Conservation (phyloP, 2,329 filamentous ascomycete species). For the Penicillium brasilianum region DNA sequence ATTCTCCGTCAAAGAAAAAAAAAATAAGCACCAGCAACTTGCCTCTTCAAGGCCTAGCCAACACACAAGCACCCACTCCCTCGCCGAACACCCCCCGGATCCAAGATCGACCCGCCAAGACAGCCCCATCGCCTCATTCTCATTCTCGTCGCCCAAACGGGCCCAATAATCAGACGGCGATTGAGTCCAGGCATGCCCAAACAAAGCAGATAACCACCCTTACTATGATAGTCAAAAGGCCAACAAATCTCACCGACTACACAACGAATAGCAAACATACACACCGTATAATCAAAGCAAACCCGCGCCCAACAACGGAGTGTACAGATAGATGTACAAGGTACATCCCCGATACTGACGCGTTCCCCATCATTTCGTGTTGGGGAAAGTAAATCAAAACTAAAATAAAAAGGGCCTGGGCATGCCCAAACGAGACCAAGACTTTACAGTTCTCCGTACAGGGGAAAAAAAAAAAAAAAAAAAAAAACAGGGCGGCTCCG, state of each 20-base stretch:
- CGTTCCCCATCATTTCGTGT: conserved; percentile 13
- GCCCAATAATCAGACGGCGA: conserved; percentile 12
- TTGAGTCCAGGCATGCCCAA: conserved; percentile 17
- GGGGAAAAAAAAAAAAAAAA: neutral
- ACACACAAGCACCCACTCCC: neutral
- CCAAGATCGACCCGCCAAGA: conserved; percentile 22
- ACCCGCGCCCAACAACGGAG: neutral
- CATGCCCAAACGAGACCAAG: neutral
- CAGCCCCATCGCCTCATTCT: conserved; percentile 16
- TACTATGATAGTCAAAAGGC: neutral
- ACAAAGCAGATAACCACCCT: conserved; percentile 11
- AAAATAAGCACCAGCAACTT: neutral
- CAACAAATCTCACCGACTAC: neutral
- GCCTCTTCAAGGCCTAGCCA: neutral
- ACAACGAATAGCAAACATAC: neutral
- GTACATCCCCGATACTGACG: conserved; percentile 4
- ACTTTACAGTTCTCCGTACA: no score
- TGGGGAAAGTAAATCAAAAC: conserved; percentile 4
- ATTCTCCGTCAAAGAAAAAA: neutral
- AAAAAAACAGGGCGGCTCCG: neutral
- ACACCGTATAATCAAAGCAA: neutral
- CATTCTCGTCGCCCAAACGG: conserved; percentile 24
- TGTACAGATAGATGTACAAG: neutral
- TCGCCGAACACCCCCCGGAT: conserved; percentile 5
- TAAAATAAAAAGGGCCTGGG: neutral